Percentiles rank a stretch among this genome's conserved stretches.
These are phyloP conservation scores for Agaricus blazei DNA, from an alignment of 768 basidiomycete genomes.

Conservation along the genomic window DNA sequence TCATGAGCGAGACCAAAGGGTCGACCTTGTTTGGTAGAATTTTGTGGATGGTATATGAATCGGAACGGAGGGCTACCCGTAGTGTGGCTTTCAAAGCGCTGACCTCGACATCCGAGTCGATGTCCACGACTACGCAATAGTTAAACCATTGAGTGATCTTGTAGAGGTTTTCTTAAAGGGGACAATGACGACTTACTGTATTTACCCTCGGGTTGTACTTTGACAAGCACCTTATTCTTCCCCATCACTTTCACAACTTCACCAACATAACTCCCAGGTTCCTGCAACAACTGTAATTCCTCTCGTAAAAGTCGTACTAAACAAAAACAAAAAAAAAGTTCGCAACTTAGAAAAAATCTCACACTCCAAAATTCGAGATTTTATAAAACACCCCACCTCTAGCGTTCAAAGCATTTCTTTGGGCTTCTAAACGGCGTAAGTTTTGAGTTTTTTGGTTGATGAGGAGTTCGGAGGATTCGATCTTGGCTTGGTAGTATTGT, in stretches of 20 bases:
- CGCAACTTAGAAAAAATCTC: too few relatives aligned
- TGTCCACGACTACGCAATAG: constrained; percentile 72
- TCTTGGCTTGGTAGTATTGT: constrained; percentile 94
- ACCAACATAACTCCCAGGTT: constrained; percentile 96
- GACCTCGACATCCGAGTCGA: constrained; percentile 84
- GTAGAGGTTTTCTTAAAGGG: neutral
- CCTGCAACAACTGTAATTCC: constrained; percentile 88
- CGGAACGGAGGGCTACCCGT: constrained; percentile 93
- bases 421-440: constrained; percentile 89
- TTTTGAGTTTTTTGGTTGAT: constrained; percentile 98
- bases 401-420: constrained; percentile 95
- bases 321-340: too few relatives aligned
- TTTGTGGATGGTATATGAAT: constrained; percentile 95
- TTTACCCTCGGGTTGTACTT: constrained; percentile 98
- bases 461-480: constrained; percentile 85
- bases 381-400: constrained; percentile 65
- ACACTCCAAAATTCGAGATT: too few relatives aligned
- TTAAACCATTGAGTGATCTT: neutral
- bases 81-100: constrained; percentile 74
- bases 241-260: constrained; percentile 99
- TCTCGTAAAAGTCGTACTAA: constrained; percentile 86
- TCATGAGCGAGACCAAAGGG: constrained; percentile 97
- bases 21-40: constrained; percentile 97
- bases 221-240: constrained; percentile 97
- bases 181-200: constrained; percentile 67